Evolutionary conservation across 108 stramenopile species (phyloP).

Genomic region (Cyclotella kingstonii): DNA sequence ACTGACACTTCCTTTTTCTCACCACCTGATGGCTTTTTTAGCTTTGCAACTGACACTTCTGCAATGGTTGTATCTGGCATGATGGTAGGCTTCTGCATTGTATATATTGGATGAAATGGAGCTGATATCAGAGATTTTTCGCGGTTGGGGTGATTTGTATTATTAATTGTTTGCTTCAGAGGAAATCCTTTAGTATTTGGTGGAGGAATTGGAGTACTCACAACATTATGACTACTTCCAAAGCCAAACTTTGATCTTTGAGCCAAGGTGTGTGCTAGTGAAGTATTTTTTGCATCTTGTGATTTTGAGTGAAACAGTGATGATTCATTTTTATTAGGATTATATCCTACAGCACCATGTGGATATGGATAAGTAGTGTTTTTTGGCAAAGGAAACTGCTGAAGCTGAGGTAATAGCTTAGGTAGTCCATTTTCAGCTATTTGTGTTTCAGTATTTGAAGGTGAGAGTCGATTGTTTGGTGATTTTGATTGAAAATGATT

Average conservation of each 20-base stretch:
- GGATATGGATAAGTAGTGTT: neutral
- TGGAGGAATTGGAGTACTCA: slow-evolving; percentile 63
- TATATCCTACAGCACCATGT: neutral
- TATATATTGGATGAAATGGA: neutral
- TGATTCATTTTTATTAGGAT: neutral
- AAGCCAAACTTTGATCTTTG: slow-evolving; percentile 76
- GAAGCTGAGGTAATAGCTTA: neutral
- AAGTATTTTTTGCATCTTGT: slow-evolving; percentile 45
- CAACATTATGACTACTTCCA: slow-evolving; percentile 67
- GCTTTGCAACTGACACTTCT: slow-evolving; percentile 9
- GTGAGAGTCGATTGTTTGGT: too few species aligned
- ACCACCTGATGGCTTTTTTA: neutral
- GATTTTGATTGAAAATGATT: too few species aligned
- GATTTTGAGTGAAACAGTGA: slow-evolving; percentile 41
- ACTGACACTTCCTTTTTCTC: neutral
- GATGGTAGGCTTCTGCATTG: neutral
- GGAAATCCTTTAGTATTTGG: slow-evolving; percentile 7
- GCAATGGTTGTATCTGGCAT: too few species aligned
- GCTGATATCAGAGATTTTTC: too few species aligned
- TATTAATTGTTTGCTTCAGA: neutral
- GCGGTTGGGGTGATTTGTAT: neutral
- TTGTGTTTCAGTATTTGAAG: too few species aligned
- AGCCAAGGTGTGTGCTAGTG: slow-evolving; percentile 44
- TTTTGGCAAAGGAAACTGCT: neutral
- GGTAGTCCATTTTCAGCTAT: neutral